Conservation (phyloP, 169 alveolate species). For the Cryptosporidium tyzzeri region DNA sequence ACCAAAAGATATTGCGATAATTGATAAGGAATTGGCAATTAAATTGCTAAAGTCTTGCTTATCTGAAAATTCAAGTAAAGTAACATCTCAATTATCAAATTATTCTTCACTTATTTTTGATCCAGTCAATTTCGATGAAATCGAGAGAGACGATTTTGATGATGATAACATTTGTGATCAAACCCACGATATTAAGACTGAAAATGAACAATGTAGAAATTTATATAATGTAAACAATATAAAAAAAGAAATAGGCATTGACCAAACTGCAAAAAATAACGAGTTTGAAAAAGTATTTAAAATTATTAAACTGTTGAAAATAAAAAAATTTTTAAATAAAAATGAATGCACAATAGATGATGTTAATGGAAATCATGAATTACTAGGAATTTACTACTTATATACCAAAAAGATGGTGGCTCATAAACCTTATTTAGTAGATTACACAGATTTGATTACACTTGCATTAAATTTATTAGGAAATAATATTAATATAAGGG, state of each 20-base stretch:
- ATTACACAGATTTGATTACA: conserved; percentile 78
- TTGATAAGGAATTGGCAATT: conserved; percentile 31
- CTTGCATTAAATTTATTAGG: conserved; percentile 76
- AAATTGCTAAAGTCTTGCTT: conserved; percentile 38
- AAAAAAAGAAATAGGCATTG: neutral
- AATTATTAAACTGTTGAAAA: conserved; percentile 29
- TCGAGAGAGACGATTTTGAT: conserved; percentile 60
- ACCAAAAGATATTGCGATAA: conserved; percentile 42
- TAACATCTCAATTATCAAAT: conserved; percentile 27
- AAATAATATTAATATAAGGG: conserved; percentile 49
- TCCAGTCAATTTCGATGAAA: neutral
- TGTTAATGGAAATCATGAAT: conserved; percentile 43
- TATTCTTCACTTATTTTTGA: neutral
- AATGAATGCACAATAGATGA: conserved; percentile 42
- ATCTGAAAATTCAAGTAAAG: conserved; percentile 3
- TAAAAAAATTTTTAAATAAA: conserved; percentile 19
- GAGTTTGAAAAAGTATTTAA: conserved; percentile 47
- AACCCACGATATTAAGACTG: neutral
- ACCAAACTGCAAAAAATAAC: conserved; percentile 8
- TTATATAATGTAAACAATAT: neutral
- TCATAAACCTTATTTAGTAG: conserved; percentile 79
- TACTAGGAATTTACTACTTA: conserved; percentile 31
- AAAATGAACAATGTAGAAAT: neutral
- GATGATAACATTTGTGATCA: neutral
- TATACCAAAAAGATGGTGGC: conserved; percentile 67